phyloP scores from a whole-genome alignment of 2,329 filamentous ascomycete species.

The Sphaerulina vaccinii region DNA sequence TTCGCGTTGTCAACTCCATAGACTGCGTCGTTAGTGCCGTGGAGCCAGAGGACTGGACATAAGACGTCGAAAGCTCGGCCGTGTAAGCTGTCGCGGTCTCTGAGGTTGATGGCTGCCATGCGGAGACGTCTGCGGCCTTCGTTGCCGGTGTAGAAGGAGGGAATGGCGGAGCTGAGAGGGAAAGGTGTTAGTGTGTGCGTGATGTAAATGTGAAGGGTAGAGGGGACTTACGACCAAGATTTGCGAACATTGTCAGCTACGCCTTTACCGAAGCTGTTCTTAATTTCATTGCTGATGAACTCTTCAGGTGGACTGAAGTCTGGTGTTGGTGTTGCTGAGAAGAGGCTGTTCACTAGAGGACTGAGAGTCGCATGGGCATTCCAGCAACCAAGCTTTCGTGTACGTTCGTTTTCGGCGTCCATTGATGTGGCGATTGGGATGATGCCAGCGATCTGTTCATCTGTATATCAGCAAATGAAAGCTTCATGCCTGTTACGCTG shows the following conservation, averaged over 20 bases:
- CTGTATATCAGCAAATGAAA: too few relatives aligned
- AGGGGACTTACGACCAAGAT: background rate
- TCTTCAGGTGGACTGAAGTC: background rate
- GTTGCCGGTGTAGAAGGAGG: background rate
- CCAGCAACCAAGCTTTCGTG: background rate
- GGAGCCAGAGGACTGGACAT: background rate
- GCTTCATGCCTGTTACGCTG: too few relatives aligned
- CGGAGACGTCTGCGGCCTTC: background rate
- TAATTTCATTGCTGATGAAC: background rate
- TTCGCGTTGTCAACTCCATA: background rate
- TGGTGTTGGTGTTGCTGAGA: background rate
- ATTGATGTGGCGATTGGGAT: background rate
- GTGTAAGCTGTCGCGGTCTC: background rate
- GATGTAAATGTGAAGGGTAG: too few relatives aligned
- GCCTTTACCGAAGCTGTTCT: background rate
- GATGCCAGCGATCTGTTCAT: background rate
- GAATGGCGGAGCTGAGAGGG: background rate
- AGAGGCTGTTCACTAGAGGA: background rate
- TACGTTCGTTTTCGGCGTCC: background rate
- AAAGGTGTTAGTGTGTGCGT: too few relatives aligned
- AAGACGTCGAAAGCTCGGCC: background rate
- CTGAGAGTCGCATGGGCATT: background rate
- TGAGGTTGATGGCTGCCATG: background rate
- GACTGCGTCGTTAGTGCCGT: background rate
- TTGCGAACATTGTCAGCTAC: background rate